phyloP scores from a whole-genome alignment of 108 stramenopile genomes.

The Skeletonema potamos region DNA sequence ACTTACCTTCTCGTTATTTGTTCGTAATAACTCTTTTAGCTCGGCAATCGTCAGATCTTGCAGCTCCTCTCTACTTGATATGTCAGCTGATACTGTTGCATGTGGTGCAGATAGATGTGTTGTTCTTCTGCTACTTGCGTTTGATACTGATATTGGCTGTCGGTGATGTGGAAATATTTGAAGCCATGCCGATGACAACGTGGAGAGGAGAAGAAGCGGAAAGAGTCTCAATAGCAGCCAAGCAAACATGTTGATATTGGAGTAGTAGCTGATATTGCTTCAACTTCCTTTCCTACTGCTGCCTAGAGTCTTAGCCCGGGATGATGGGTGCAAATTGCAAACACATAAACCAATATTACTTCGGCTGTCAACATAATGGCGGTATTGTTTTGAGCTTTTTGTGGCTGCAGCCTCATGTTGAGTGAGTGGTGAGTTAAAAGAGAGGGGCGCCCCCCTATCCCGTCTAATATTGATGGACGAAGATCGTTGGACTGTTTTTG shows the following conservation, averaged over 20 bases:
- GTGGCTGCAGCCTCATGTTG: no score
- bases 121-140: neutral
- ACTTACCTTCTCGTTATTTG: conserved; percentile 22
- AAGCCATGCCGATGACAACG: neutral
- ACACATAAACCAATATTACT: no score
- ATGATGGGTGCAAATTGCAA: no score
- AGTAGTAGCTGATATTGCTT: neutral
- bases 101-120: neutral
- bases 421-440: no score
- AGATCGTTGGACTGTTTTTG: no score
- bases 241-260: neutral
- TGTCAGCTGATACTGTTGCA: neutral
- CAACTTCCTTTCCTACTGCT: no score
- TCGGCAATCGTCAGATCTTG: conserved; percentile 17
- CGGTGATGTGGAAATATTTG: neutral
- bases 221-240: neutral
- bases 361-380: no score
- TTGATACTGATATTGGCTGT: neutral
- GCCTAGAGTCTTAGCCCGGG: no score
- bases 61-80: neutral
- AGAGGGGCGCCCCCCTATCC: no score
- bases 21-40: conserved; percentile 18
- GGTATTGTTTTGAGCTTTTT: no score
- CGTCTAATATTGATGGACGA: no score
- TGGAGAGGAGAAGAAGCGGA: neutral